These are phyloP conservation scores for Bombardia bombarda DNA, from an alignment of 495 filamentous ascomycete species.

Conservation along the genomic window DNA sequence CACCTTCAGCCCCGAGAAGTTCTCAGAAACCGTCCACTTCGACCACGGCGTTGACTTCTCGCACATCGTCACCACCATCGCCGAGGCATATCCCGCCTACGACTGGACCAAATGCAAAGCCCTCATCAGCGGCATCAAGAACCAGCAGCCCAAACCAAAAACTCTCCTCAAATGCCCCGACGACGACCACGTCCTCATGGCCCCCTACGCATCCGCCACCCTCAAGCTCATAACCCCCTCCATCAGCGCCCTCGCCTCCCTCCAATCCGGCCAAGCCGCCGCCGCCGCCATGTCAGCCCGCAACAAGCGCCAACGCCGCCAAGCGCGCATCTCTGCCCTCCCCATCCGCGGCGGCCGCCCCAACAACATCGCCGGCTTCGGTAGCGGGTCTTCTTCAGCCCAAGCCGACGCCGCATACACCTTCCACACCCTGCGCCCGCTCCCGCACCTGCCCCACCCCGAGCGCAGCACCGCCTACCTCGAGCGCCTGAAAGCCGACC, in stretches of 20 bases:
- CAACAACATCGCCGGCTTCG: too few species aligned
- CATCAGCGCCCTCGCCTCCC: conserved; percentile 39
- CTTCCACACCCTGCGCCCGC: conserved; percentile 69
- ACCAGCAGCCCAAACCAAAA: conserved; percentile 10
- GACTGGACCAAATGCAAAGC: conserved; percentile 25
- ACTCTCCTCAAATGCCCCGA: conserved; percentile 23
- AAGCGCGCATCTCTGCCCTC: conserved; percentile 14
- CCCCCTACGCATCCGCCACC: conserved; percentile 46
- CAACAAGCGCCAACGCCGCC: conserved; percentile 27
- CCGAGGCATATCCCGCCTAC: conserved; percentile 16
- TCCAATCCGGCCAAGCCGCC: conserved; percentile 32
- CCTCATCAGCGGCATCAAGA: conserved; percentile 19
- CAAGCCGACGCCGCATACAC: conserved; percentile 60
- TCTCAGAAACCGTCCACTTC: conserved; percentile 14
- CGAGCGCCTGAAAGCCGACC: conserved; percentile 67
- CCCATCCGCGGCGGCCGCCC: conserved; percentile 3
- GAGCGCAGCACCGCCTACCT: conserved; percentile 63
- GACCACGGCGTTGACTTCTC: conserved; percentile 6
- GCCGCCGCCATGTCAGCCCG: conserved; percentile 30
- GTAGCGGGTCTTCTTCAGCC: not conserved
- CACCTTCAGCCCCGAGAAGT: conserved; percentile 22
- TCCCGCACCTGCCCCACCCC: conserved; percentile 71
- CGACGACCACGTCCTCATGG: conserved; percentile 30
- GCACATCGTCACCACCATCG: conserved; percentile 11
- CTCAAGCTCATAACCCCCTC: conserved; percentile 58